Percentiles rank a stretch among this genome's conserved stretches.
Evolutionary conservation across 129 eudicot species (phyloP).

Genomic region (Oenanthe sinensis): DNA sequence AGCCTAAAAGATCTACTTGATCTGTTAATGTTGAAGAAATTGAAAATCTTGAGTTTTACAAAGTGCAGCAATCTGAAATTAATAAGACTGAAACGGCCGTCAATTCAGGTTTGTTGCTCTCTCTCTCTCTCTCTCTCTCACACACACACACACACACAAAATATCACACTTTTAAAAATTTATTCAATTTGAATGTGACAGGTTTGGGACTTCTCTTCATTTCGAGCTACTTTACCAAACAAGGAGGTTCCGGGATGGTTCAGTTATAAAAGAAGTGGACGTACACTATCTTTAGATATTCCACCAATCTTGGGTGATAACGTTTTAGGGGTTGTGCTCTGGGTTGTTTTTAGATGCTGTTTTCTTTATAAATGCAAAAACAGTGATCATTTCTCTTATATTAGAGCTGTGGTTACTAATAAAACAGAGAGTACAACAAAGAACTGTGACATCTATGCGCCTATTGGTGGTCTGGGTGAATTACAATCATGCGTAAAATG

Average conservation of each 20-base stretch:
- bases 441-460: background rate
- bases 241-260: background rate
- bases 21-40: too few species aligned
- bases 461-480: background rate
- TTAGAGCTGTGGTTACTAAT: background rate
- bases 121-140: too few species aligned
- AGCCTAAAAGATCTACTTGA: too few species aligned
- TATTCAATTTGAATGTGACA: too few species aligned
- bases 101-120: too few species aligned
- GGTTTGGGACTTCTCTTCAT: background rate
- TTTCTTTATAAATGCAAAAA: background rate
- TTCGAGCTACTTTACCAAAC: background rate
- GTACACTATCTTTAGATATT: background rate
- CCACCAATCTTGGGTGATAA: background rate
- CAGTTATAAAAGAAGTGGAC: too few species aligned
- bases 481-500: background rate
- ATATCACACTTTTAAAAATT: too few species aligned
- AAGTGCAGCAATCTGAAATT: too few species aligned
- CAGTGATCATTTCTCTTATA: background rate
- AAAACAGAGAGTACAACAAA: background rate
- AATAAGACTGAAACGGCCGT: too few species aligned
- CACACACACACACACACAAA: too few species aligned
- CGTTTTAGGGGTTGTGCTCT: background rate
- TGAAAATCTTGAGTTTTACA: too few species aligned
- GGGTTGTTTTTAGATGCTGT: too few species aligned